Conservation (phyloP, 495 filamentous ascomycete genomes). For the Penicillium ucsense region DNA sequence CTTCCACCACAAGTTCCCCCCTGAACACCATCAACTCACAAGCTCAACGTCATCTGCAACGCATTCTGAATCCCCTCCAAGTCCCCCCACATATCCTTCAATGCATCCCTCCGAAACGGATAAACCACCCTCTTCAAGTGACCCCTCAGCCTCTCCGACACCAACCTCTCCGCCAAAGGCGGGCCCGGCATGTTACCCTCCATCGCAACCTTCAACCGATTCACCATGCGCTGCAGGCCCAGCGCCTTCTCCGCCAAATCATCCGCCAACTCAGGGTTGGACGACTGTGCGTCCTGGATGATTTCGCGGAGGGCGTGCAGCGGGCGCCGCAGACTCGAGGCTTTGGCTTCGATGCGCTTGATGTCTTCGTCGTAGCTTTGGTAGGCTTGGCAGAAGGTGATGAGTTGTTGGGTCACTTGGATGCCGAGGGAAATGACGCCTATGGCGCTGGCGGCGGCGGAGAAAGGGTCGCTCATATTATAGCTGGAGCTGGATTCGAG, state of each 20-base stretch:
- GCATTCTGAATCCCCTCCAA: neutral
- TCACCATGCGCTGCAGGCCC: neutral
- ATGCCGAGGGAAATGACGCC: neutral
- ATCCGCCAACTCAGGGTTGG: neutral
- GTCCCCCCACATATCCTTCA: neutral
- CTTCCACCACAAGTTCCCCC: neutral
- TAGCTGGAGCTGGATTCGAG: neutral
- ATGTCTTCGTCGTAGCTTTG: conserved; percentile 1
- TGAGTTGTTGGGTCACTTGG: neutral
- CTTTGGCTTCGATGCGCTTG: neutral
- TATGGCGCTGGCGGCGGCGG: neutral
- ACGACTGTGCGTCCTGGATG: neutral
- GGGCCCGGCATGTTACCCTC: neutral
- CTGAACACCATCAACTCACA: neutral
- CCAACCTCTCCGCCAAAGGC: neutral
- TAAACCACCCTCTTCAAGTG: neutral
- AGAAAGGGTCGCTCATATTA: neutral
- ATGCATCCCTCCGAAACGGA: neutral
- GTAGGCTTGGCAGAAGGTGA: neutral
- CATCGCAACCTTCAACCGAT: neutral
- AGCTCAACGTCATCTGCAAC: neutral
- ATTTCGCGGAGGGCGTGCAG: neutral
- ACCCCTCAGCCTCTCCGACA: neutral
- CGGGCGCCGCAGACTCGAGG: neutral
- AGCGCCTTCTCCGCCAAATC: neutral